Evolutionary conservation across 2,329 filamentous ascomycete genomes (phyloP), one percentile per base, ranked within the genome.

Genomic region (Tricladium varicosporioides): DNA sequence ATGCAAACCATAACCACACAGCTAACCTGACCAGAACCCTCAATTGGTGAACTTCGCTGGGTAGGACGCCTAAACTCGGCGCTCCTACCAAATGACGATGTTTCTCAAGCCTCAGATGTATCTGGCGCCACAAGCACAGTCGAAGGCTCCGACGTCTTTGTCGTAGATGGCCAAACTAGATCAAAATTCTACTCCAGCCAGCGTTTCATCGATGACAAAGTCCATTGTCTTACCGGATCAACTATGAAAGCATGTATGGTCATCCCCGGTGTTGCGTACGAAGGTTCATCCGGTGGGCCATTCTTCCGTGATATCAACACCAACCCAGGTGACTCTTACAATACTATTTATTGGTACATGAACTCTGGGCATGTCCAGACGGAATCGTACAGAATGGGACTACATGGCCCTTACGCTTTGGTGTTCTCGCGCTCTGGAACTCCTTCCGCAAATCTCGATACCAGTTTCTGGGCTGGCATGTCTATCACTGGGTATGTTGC

Each of bases 111-210:
- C 3, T 86, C 84, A 0, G 83, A 77, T 19, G 87, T 82, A 0
- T 72, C 71, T 1, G 78, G 77, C 27, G 77, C 77, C 31, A 75
- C 74, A 9, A 47, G 33, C 14, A 75, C 80, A 1, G 75, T 88
- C 51, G 85, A 88, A 68, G 85, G 78, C 44, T 79, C 76, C 1
- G 81, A 83, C 57, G 80, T 83, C 56, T 88, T 80, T 65, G 58
- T 84, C 8, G 82, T 88, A 46, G 71, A 75, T 60, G 81, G 83
- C 18, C 74, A 88, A 68, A 88, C 85, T 0, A 80, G 85, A 42
- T 84, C 81, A 71, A 89, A 89, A 70, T 89, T 88, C 75, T 89
- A 86, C 73, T 86, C 83, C 1, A 84, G 81, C 57, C 76, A 86
- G 60, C 78, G 85, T n/a, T 88, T 87, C 71, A 88, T 89, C 66